phyloP scores from a whole-genome alignment of 169 alveolate species.

The Plasmodium ovale region DNA sequence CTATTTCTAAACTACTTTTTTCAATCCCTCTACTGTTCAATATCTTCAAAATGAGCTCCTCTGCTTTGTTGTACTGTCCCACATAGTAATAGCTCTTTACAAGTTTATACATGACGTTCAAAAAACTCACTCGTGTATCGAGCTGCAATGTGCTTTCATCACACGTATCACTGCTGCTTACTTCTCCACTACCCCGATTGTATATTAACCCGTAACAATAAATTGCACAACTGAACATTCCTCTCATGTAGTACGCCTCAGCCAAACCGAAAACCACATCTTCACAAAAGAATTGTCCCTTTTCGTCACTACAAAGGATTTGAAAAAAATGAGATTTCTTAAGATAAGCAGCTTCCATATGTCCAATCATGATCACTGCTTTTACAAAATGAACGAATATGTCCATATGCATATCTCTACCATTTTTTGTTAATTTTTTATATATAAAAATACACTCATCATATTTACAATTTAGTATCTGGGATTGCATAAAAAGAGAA shows the following conservation, averaged over 20 bases:
- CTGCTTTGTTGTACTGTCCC: constrained; percentile 42
- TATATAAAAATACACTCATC: constrained; percentile 63
- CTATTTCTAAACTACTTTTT: constrained; percentile 55
- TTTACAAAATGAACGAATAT: constrained; percentile 47
- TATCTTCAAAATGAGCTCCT: constrained; percentile 35
- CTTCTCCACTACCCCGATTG: background rate
- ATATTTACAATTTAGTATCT: constrained; percentile 59
- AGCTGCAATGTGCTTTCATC: background rate
- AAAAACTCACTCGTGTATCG: constrained; percentile 16
- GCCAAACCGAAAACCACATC: constrained; percentile 45
- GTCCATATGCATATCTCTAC: constrained; percentile 21
- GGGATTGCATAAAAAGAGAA: constrained; percentile 66
- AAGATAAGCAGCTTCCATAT: constrained; percentile 3
- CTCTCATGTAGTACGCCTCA: constrained; percentile 28
- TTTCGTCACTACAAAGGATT: background rate
- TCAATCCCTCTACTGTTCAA: constrained; percentile 16
- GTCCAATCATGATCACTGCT: constrained; percentile 18
- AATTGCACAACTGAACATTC: constrained; percentile 34
- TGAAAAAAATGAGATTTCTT: constrained; percentile 15
- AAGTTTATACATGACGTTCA: constrained; percentile 21
- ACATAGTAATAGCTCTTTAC: constrained; percentile 58
- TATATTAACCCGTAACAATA: constrained; percentile 16
- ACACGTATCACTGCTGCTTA: background rate
- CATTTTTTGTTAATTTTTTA: background rate
- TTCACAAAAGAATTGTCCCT: constrained; percentile 4